A percentile compares a stretch with the other conserved stretches of the same genome.
Evolutionary conservation across 345 rosid genomes (phyloP).

Genomic region (Dipteronia dyeriana): DNA sequence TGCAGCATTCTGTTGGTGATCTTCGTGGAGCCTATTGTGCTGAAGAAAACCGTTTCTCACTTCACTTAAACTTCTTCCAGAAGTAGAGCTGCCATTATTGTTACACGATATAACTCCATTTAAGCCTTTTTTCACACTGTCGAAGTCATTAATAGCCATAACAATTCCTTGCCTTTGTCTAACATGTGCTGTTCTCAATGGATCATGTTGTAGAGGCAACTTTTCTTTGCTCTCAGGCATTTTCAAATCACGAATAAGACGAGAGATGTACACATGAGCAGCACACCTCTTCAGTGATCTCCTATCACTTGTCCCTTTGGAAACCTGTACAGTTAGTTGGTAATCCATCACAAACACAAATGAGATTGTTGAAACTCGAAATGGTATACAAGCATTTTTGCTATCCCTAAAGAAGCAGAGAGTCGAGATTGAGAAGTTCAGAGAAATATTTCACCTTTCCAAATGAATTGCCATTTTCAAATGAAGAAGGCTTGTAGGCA

Average conservation of each 20-base stretch:
- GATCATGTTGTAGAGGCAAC: slow-evolving; percentile 22
- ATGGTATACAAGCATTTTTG: neutral
- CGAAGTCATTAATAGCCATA: slow-evolving; percentile 27
- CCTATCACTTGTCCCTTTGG: slow-evolving; percentile 24
- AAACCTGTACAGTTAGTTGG: slow-evolving; percentile 34
- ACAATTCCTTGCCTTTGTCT: slow-evolving; percentile 34
- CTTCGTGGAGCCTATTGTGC: slow-evolving; percentile 32
- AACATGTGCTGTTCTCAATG: slow-evolving; percentile 35
- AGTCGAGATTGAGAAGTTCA: neutral
- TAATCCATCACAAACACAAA: slow-evolving; percentile 12
- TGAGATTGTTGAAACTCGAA: slow-evolving; percentile 9
- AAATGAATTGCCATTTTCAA: slow-evolving; percentile 31
- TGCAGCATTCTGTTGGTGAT: slow-evolving; percentile 23
- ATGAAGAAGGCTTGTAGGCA: slow-evolving; percentile 35
- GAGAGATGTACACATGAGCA: slow-evolving; percentile 65
- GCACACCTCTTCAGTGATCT: slow-evolving; percentile 56
- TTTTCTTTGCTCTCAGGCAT: slow-evolving; percentile 35
- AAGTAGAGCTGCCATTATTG: slow-evolving; percentile 2
- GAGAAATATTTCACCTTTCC: slow-evolving; percentile 37
- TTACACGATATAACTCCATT: slow-evolving; percentile 20
- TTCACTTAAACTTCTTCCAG: slow-evolving; percentile 28
- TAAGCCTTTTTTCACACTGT: slow-evolving; percentile 24
- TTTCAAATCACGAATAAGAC: slow-evolving; percentile 51
- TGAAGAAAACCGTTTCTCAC: slow-evolving; percentile 29
- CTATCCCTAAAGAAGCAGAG: neutral